These are phyloP conservation scores for Phytophthora citrophthora DNA, from an alignment of 352 stramenopile genomes.

Conservation along the genomic window DNA sequence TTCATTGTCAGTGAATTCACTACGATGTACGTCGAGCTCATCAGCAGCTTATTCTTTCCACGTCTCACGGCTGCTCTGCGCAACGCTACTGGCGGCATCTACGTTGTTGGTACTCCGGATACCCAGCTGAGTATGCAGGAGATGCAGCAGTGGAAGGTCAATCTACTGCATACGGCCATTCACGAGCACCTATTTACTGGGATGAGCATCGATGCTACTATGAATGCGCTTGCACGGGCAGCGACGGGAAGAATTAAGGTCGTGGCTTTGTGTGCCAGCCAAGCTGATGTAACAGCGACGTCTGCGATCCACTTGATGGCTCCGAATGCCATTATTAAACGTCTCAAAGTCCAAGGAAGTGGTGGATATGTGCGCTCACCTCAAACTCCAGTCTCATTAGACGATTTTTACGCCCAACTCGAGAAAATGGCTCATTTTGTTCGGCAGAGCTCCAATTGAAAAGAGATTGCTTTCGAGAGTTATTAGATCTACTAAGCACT, in stretches of 20 bases:
- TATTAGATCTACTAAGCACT: too few relatives aligned
- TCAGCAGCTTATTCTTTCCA: slow-evolving; percentile 59
- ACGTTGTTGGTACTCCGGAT: slow-evolving; percentile 47
- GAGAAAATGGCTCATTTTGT: slow-evolving; percentile 37
- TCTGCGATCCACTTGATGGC: slow-evolving; percentile 37
- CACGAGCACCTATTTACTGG: slow-evolving; percentile 35
- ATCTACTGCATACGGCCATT: slow-evolving; percentile 52
- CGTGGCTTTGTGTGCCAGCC: slow-evolving; percentile 38
- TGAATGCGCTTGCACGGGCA: slow-evolving; percentile 1
- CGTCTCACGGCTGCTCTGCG: slow-evolving; percentile 40
- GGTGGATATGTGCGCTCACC: not conserved
- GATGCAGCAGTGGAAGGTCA: slow-evolving; percentile 54
- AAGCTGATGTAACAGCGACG: slow-evolving; percentile 36
- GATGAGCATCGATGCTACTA: not conserved
- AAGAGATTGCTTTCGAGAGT: too few relatives aligned
- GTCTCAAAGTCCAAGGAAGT: slow-evolving; percentile 27
- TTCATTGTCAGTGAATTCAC: slow-evolving; percentile 55
- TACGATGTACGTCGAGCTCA: slow-evolving; percentile 45
- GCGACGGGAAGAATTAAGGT: slow-evolving; percentile 26
- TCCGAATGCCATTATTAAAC: slow-evolving; percentile 48
- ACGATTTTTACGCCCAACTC: slow-evolving; percentile 46
- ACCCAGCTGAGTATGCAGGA: slow-evolving; percentile 42
- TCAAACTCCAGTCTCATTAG: not conserved
- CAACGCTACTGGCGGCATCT: slow-evolving; percentile 39
- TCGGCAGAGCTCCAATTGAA: slow-evolving; percentile 12